Conservation (phyloP, 140 eudicot species). For the Senecio squalidus region DNA sequence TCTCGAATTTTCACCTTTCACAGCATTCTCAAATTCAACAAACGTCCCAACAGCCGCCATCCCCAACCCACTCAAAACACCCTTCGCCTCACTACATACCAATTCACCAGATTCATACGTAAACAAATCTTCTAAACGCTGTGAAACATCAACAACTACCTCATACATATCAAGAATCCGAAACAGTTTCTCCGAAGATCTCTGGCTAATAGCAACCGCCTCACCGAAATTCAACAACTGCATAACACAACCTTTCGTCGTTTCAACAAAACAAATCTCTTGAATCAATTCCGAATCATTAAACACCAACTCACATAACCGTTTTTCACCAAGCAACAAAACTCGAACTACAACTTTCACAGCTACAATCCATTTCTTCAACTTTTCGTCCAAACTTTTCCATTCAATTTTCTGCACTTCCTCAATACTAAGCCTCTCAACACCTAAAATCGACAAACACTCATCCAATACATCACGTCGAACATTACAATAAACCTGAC, state of each 20-base stretch:
- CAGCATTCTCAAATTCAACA: conserved; percentile 83
- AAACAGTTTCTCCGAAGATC: conserved; percentile 74
- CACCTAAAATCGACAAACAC: conserved; percentile 59
- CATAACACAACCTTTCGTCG: conserved; percentile 85
- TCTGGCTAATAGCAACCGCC: conserved; percentile 66
- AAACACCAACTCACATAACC: conserved; percentile 60
- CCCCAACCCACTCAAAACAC: conserved; percentile 56
- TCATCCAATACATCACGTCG: conserved; percentile 73
- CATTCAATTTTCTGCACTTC: conserved; percentile 88
- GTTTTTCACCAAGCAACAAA: conserved; percentile 56
- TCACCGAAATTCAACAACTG: conserved; percentile 90
- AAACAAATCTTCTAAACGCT: conserved; percentile 45
- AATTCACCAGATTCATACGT: conserved; percentile 48
- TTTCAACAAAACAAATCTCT: conserved; percentile 69
- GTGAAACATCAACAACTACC: conserved; percentile 41
- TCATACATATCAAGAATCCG: conserved; percentile 89
- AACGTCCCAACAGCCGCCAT: conserved; percentile 73
- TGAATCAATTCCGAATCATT: conserved; percentile 51
- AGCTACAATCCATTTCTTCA: conserved; percentile 75
- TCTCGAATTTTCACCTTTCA: conserved; percentile 58
- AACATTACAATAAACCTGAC: conserved; percentile 63
- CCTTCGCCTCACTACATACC: conserved; percentile 62
- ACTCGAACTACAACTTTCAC: conserved; percentile 58
- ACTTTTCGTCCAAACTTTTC: conserved; percentile 63
- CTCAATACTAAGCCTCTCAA: conserved; percentile 77